A percentile compares a stretch with the other conserved stretches of the same genome.
These are phyloP conservation scores for Cornus controversa DNA, from an alignment of 148 eudicot genomes.

Conservation along the genomic window DNA sequence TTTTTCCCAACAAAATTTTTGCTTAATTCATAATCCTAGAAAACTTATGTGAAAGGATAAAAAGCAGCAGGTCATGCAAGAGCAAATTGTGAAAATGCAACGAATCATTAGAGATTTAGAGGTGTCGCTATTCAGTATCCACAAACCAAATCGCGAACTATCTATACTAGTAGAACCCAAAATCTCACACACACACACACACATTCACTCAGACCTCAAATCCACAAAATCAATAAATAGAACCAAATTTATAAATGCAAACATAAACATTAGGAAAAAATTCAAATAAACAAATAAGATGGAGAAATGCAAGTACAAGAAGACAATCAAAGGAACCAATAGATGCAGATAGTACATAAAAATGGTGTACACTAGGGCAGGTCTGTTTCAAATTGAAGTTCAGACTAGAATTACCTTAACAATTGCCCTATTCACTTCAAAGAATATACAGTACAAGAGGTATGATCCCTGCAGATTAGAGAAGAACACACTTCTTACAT, in stretches of 20 bases:
- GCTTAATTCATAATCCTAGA: too few species aligned
- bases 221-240: not conserved
- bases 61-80: not conserved
- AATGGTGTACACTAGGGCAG: not conserved
- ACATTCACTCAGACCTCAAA: not conserved
- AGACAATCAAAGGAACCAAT: not conserved
- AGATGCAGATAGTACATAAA: not conserved
- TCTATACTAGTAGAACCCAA: too few species aligned
- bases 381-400: not conserved
- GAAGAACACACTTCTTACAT: not conserved
- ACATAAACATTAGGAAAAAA: not conserved
- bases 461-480: not conserved
- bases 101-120: not conserved
- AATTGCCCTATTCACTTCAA: not conserved
- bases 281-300: not conserved
- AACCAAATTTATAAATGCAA: not conserved
- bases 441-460: not conserved
- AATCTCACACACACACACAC: too few species aligned
- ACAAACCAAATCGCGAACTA: not conserved
- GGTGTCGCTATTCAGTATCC: not conserved
- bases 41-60: too few species aligned
- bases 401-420: not conserved
- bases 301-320: too few species aligned
- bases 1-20: too few species aligned
- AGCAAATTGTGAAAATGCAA: not conserved